These are phyloP conservation scores for Saccharomycopsis babjevae DNA, from an alignment of 805 yeast species.

Conservation along the genomic window DNA sequence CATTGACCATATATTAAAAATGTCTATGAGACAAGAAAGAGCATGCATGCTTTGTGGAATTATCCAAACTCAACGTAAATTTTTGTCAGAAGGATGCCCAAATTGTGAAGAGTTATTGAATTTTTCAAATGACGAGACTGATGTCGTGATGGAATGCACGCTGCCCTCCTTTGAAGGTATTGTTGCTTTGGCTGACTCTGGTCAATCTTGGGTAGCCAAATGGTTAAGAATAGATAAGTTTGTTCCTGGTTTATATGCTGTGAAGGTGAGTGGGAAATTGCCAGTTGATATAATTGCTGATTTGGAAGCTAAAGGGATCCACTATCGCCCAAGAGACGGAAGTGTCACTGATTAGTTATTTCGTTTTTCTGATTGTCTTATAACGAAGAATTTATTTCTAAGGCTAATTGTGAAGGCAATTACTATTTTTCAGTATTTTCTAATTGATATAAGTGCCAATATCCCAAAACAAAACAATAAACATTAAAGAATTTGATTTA, in stretches of 20 bases:
- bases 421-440: no score
- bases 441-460: no score
- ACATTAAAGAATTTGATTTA: neutral
- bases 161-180: constrained; percentile 94
- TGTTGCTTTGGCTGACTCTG: constrained; percentile 81
- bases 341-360: constrained; percentile 49
- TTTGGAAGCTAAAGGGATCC: constrained; percentile 62
- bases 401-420: no score
- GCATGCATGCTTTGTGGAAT: constrained; percentile 97
- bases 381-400: no score
- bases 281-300: constrained; percentile 78
- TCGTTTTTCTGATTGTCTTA: neutral
- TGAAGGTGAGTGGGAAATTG: constrained; percentile 80
- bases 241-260: constrained; percentile 86
- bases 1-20: neutral
- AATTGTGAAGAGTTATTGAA: constrained; percentile 88
- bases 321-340: constrained; percentile 93
- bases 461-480: neutral
- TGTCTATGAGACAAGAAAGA: constrained; percentile 49
- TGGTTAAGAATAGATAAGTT: constrained; percentile 90
- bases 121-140: constrained; percentile 67
- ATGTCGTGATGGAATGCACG: constrained; percentile 80
- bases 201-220: constrained; percentile 88
- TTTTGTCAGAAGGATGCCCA: constrained; percentile 85
- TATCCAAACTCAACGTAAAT: constrained; percentile 69